Evolutionary conservation across 495 filamentous ascomycete species (phyloP).

Genomic region (Aspergillus sclerotioniger): DNA sequence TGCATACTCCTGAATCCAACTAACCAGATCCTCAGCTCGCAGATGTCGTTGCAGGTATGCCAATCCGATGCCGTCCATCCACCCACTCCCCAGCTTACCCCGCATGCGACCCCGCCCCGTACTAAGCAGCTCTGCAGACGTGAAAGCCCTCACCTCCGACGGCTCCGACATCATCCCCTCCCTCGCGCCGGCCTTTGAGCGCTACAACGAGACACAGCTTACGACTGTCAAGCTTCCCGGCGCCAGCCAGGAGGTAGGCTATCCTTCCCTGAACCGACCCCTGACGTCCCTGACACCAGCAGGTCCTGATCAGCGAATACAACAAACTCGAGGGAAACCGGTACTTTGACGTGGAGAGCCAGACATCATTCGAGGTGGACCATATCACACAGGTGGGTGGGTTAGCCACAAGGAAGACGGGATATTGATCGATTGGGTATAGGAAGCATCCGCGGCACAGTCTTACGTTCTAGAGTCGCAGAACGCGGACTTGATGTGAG

Average conservation of each 20-base stretch:
- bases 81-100: background rate
- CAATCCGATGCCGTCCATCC: background rate
- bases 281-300: constrained; percentile 11
- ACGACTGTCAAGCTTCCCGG: constrained; percentile 84
- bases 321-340: constrained; percentile 73
- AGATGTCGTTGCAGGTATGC: constrained; percentile 76
- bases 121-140: constrained; percentile 54
- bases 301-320: constrained; percentile 85
- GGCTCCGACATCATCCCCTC: constrained; percentile 63
- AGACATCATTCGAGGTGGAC: constrained; percentile 82
- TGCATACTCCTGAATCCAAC: background rate
- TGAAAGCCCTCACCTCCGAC: constrained; percentile 79
- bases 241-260: constrained; percentile 65
- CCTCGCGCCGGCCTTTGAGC: constrained; percentile 80
- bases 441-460: constrained; percentile 83
- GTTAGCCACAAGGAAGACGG: background rate
- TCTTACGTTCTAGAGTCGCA: constrained; percentile 76
- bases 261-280: background rate
- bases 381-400: constrained; percentile 70
- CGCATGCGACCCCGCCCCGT: background rate
- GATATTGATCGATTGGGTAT: constrained; percentile 1
- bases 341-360: constrained; percentile 87
- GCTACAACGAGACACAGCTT: constrained; percentile 96
- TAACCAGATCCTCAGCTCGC: constrained; percentile 58
- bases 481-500: constrained; percentile 77